phyloP scores from a whole-genome alignment of 1,284 basidiomycete species.

The Puccinia sorghi region DNA sequence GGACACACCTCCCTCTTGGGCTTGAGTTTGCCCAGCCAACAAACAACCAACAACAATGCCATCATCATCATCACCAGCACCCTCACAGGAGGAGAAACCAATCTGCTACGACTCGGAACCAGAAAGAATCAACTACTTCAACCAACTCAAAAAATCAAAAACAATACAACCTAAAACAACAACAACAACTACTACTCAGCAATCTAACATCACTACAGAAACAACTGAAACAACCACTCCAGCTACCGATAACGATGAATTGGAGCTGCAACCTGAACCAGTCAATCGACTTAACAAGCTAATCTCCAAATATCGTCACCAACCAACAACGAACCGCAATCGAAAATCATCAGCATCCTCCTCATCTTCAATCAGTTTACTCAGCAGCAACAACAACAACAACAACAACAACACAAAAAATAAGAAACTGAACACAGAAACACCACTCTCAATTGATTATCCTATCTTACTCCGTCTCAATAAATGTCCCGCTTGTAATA shows the following conservation, averaged over 20 bases:
- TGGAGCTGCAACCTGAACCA: neutral
- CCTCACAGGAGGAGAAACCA: neutral
- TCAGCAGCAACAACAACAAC: neutral
- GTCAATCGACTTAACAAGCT: neutral
- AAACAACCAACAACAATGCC: neutral
- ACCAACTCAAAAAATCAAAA: neutral
- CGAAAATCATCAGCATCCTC: neutral
- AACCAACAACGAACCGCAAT: neutral
- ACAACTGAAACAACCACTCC: neutral
- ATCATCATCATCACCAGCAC: neutral
- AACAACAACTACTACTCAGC: too few relatives aligned
- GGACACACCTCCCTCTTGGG: too few relatives aligned
- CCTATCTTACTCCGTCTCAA: slow-evolving; percentile 17
- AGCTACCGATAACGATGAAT: neutral
- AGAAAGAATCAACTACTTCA: slow-evolving; percentile 13
- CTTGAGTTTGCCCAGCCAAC: too few relatives aligned
- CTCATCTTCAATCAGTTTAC: neutral
- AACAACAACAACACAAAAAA: neutral
- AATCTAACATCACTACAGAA: neutral
- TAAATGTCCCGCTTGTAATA: slow-evolving; percentile 27
- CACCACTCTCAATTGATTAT: slow-evolving; percentile 18
- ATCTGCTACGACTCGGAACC: slow-evolving; percentile 32
- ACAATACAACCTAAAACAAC: neutral
- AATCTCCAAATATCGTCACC: neutral
- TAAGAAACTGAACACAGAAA: neutral